phyloP scores from a whole-genome alignment of 2,329 filamentous ascomycete species.

The Colletotrichum horii region DNA sequence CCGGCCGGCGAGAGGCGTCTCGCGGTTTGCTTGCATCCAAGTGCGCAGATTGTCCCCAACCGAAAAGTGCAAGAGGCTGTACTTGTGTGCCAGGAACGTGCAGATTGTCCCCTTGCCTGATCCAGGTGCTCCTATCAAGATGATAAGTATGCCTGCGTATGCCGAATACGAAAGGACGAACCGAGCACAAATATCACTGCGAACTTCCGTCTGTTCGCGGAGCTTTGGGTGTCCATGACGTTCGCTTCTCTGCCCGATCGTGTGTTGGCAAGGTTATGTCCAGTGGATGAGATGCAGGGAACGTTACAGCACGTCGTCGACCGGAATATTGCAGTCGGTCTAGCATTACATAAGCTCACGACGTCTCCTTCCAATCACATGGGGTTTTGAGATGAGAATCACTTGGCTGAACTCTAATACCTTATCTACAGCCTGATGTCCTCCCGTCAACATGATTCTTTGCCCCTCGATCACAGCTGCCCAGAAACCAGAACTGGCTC shows the following conservation, averaged over 20 bases:
- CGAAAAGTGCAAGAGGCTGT: background rate
- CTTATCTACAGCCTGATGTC: background rate
- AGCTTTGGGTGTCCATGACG: background rate
- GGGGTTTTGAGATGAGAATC: background rate
- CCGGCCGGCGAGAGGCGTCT: background rate
- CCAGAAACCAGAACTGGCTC: background rate
- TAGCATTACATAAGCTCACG: background rate
- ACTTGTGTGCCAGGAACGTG: background rate
- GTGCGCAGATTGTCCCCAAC: background rate
- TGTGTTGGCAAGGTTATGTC: background rate
- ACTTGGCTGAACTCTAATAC: background rate
- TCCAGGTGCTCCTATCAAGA: background rate
- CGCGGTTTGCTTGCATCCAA: background rate
- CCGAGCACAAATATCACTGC: background rate
- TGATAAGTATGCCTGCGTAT: background rate
- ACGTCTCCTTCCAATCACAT: background rate
- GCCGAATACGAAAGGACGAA: background rate
- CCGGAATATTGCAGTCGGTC: background rate
- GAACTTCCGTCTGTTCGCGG: background rate
- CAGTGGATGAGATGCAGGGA: background rate
- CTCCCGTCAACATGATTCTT: background rate
- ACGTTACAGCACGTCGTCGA: background rate
- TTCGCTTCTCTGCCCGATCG: background rate
- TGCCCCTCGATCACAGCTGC: background rate
- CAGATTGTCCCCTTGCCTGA: slow-evolving; percentile 5